Base-by-base conservation (phyloP, 768 basidiomycete genomes). In the Heimioporus sp. region DNA sequence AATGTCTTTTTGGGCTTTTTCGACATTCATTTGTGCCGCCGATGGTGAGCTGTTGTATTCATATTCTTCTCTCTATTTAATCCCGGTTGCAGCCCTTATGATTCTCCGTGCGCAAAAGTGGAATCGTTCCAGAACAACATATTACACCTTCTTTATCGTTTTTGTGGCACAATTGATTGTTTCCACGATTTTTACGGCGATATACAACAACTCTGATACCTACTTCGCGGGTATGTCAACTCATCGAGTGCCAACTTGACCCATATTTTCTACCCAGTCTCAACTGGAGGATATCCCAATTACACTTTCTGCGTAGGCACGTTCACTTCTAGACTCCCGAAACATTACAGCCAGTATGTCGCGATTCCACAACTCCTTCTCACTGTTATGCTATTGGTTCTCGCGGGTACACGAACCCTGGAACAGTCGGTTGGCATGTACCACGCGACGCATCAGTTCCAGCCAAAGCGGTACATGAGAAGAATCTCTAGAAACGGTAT, bases 71-170 rank as follows among this genome's bases (percentile, higher is more conserved):
- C 2, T n/a, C 10, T 10, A 21, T 12, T 15, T 52, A 15, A 59
- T 5, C 5, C 20, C 3, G 10, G 8, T n/a, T n/a, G 16, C 16
- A 62, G 60, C 62, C 3, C 34, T 62, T 28, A 61, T 62, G 60
- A 45, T 58, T 19, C 42, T 62, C 12, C 60, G 59, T 20, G 52
- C 61, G 2, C 46, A 44, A 20, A 61, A 58, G 42, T 61, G 52
- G 48, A 6, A 40, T 15, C 43, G 17, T 38, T 61, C 59, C 19
- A 58, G 21, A 12, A 15, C 2, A 6, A 28, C 61, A 6, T 21
- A 55, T 1, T 5, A 8, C 17, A 12, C 51, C 10, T 51, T 61
- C 15, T 11, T 61, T 2, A 31, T 20, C 10, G 13, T 58, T 10
- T 55, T 35, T 19, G 20, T 43, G 12, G 8, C 43, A 0, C 39